phyloP scores from a whole-genome alignment of 352 stramenopile species.

The Phytophthora pseudosyringae region DNA sequence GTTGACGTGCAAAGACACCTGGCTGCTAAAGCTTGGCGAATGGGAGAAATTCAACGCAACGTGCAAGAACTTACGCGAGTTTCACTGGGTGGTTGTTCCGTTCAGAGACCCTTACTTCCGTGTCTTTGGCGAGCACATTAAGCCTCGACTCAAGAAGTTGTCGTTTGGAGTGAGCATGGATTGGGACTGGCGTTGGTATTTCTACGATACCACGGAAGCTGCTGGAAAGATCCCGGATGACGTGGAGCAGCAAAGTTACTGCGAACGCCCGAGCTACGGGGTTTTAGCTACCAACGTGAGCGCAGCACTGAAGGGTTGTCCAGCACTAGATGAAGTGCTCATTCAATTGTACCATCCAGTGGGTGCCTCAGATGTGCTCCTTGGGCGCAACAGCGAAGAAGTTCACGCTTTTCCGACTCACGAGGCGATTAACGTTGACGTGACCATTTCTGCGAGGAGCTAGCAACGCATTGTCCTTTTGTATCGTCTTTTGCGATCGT shows the following conservation, averaged over 20 bases:
- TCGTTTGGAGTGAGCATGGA: slow-evolving; percentile 42
- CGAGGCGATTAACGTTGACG: slow-evolving; percentile 33
- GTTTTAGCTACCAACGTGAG: slow-evolving; percentile 20
- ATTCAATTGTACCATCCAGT: slow-evolving; percentile 39
- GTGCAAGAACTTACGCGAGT: slow-evolving; percentile 36
- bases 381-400: too few species aligned
- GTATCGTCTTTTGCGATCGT: slow-evolving; percentile 22
- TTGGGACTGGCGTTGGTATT: slow-evolving; percentile 41
- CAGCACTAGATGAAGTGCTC: slow-evolving; percentile 23
- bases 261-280: slow-evolving; percentile 14
- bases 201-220: slow-evolving; percentile 14
- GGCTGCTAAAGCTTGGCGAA: slow-evolving; percentile 14
- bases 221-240: neutral
- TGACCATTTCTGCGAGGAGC: slow-evolving; percentile 40
- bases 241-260: slow-evolving; percentile 6
- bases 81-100: slow-evolving; percentile 38
- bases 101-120: slow-evolving; percentile 43
- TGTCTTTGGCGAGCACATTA: slow-evolving; percentile 35
- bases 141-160: slow-evolving; percentile 18
- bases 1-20: slow-evolving; percentile 24
- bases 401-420: slow-evolving; percentile 10
- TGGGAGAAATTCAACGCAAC: slow-evolving; percentile 35
- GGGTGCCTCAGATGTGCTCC: too few species aligned
- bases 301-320: slow-evolving; percentile 33
- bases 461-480: slow-evolving; percentile 19